Evolutionary conservation across 202 grass and related monocot genomes (phyloP), one percentile per base, ranked within the genome.

Genomic region (Brachypodium distachyon): DNA sequence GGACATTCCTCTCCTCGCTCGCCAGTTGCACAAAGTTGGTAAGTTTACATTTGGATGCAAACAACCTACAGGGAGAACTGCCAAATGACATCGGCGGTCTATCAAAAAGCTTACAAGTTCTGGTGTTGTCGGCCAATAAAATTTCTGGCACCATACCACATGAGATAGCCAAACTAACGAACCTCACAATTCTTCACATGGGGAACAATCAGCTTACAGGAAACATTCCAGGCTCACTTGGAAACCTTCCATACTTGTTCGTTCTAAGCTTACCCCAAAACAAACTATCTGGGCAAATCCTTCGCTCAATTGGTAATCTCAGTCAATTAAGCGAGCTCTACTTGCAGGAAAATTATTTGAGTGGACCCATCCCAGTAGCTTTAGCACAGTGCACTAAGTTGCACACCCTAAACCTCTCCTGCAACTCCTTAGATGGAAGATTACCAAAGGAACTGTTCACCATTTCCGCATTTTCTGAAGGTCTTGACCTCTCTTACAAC

Each of bases 401-500:
- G 39, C 39, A 17, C 13, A 34, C 11, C 0, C 12, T 87, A 7
- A 85, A 88, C 27, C 62, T 88, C 52, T 88, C 83, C 3, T 19
- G 4, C 16, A 93, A 93, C 26, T 48, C 37, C 16, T 87, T 89
- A 50, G 31, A 55, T 36, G 77, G 83, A n/a, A 78, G 26, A 11
- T 87, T 93, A 72, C 83, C 86, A 3, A 83, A 38, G 4, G 86
- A 89, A 16, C 12, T 89, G 1, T 56, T 86, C 28, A 74, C 67
- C 18, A 13, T 93, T 52, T 65, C 67, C 3, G 38, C 59, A 2
- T 46, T 89, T 4, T 22, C 71, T 32, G 4, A 61, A 81, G 71
- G 16, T 64, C 23, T 93, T 9, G 83, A 87, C 25, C 43, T 93
- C 6, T 87, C 83, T 36, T 29, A 84, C 77, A 93, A 89, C 64